Conservation (phyloP, 257 asterid genomes). For the Lycium barbarum region DNA sequence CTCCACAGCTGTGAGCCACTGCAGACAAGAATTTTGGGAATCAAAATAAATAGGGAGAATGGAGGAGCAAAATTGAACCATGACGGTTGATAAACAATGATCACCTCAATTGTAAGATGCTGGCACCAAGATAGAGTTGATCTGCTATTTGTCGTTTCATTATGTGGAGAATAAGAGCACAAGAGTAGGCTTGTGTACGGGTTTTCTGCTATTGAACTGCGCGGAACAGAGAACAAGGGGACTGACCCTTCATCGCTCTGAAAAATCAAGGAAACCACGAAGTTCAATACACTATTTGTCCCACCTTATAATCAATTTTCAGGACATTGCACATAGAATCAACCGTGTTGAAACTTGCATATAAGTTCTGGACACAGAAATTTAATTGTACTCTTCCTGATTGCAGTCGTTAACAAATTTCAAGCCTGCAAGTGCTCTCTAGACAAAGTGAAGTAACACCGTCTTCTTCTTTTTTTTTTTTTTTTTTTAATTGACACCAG, state of each 20-base stretch:
- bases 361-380: background rate
- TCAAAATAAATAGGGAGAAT: conserved; percentile 24
- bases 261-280: conserved; percentile 45
- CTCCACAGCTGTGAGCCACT: conserved; percentile 98
- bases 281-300: conserved; percentile 32
- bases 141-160: conserved; percentile 43
- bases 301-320: conserved; percentile 30
- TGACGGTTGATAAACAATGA: background rate
- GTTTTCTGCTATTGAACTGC: conserved; percentile 79
- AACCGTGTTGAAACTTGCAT: background rate
- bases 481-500: background rate
- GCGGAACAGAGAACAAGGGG: conserved; percentile 86
- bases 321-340: conserved; percentile 15
- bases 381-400: background rate
- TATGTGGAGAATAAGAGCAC: conserved; percentile 63
- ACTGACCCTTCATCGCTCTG: conserved; percentile 79
- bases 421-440: conserved; percentile 23
- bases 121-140: conserved; percentile 73
- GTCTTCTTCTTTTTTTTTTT: background rate
- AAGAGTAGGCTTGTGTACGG: conserved; percentile 89
- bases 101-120: conserved; percentile 81
- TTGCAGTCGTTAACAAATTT: conserved; percentile 2
- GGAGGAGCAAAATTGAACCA: conserved; percentile 26
- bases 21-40: conserved; percentile 39
- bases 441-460: background rate